These are phyloP conservation scores for Nicotiana benthamiana DNA, from an alignment of 257 asterid genomes.

Conservation along the genomic window DNA sequence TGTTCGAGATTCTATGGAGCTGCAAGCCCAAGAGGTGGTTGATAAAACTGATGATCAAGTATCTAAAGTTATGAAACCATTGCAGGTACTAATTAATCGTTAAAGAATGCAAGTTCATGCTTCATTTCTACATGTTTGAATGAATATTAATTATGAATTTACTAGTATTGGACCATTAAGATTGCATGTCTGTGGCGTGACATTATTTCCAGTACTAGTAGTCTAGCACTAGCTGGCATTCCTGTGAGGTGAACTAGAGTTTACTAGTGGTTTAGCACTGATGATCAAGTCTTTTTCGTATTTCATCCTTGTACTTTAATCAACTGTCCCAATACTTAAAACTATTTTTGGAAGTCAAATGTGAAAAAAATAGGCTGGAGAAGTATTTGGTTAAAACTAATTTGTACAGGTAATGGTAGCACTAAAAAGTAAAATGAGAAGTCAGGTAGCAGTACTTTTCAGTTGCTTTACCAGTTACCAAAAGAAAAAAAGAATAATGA, in stretches of 20 bases:
- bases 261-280: too few species aligned
- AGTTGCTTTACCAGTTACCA: too few species aligned
- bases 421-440: too few species aligned
- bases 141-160: conserved; percentile 4
- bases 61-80: conserved; percentile 52
- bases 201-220: neutral
- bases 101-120: neutral
- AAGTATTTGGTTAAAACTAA: too few species aligned
- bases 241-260: neutral
- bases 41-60: conserved; percentile 42
- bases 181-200: neutral
- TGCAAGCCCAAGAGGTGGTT: conserved; percentile 76
- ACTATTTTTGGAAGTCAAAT: too few species aligned
- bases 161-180: neutral
- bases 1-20: conserved; percentile 83
- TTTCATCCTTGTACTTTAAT: too few species aligned
- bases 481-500: too few species aligned
- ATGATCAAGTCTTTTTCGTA: too few species aligned
- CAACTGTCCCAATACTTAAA: too few species aligned
- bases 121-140: neutral
- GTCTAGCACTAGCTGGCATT: neutral
- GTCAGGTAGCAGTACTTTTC: too few species aligned
- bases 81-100: conserved; percentile 48
- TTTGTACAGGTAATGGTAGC: too few species aligned
- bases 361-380: too few species aligned